phyloP scores from a whole-genome alignment of 768 basidiomycete species.

The Trametes maxima region DNA sequence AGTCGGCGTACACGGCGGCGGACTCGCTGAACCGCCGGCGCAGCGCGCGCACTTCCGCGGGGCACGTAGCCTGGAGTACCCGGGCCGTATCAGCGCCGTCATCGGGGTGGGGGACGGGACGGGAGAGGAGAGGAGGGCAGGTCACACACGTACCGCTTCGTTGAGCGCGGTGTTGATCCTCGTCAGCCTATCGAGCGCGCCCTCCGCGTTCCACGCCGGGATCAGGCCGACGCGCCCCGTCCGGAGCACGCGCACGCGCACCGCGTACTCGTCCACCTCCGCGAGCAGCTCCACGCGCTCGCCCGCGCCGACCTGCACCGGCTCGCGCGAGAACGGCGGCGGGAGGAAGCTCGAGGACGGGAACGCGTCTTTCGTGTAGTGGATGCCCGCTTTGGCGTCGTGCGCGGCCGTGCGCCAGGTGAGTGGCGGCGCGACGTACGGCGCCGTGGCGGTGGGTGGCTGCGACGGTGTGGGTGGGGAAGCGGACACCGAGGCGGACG shows the following conservation, averaged over 20 bases:
- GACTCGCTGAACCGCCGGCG: slow-evolving; percentile 20
- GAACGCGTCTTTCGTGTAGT: slow-evolving; percentile 31
- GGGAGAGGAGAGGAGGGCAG: not conserved
- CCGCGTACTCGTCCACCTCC: slow-evolving; percentile 28
- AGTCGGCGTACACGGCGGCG: not conserved
- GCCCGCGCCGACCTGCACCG: slow-evolving; percentile 26
- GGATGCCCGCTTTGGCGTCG: slow-evolving; percentile 30
- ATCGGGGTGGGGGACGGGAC: no score
- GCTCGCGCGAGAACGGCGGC: slow-evolving; percentile 29
- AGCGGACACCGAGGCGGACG: not conserved
- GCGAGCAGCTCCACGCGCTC: slow-evolving; percentile 29
- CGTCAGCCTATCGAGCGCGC: slow-evolving; percentile 32
- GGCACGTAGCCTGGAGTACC: slow-evolving; percentile 22
- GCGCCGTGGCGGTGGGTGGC: not conserved
- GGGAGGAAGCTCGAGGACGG: slow-evolving; percentile 27
- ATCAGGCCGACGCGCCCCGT: slow-evolving; percentile 27
- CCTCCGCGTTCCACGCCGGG: slow-evolving; percentile 34
- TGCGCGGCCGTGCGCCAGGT: slow-evolving; percentile 25
- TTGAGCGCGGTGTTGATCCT: slow-evolving; percentile 34
- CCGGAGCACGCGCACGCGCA: slow-evolving; percentile 27
- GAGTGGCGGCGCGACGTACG: slow-evolving; percentile 18
- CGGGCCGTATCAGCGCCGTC: not conserved
- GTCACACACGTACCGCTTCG: slow-evolving; percentile 29
- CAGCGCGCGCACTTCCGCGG: slow-evolving; percentile 17
- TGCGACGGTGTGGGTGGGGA: not conserved